Base-by-base conservation (phyloP, 129 eudicot genomes). In the Tanacetum coccineum region DNA sequence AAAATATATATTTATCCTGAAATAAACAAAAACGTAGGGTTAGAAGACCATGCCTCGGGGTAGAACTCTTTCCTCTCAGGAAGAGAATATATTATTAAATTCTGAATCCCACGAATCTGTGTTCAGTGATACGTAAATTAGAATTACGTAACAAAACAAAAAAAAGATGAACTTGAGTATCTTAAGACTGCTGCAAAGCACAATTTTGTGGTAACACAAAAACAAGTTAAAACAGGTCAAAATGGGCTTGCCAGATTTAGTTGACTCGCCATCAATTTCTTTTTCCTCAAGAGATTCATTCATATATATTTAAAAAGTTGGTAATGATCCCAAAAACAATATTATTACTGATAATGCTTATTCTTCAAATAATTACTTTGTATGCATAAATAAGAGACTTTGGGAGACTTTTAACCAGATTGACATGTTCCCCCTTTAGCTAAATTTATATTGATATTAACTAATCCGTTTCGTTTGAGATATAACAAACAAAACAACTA, bases 51-150 rank as follows among this genome's bases (percentile, higher is more conserved):
- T 74, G 79, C 98, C 96, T 93, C 96, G 2, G 98, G 98, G 79
- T 93, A 93, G 52, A 86, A 82, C 67, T 93, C 95, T 70, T 86
- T 93, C 68, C 96, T 80, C 80, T 93, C 96, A 1, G 96, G 98
- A 44, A 93, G 85, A 55, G 98, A 88, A 79, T 88, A 93, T 22
- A 93, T 79, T 39, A 93, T 93, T 36, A 93, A 78, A 66, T 88
- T 93, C 88, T 84, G 83, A 62, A 93, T 82, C 63, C 96, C 96
- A 36, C 92, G 87, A 55, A 93, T 86, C 96, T 93, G 81, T 68
- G 53, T 70, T 51, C n/a, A 49, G 17, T 17, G 39, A 49, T 39
- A 22, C 32, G 15, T 18, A 53, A 13, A 68, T 71, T 51, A 65
- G 48, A 61, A 40, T 30, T 30, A 3, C 0, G 39, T 4, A 4